A percentile compares a stretch with the other conserved stretches of the same genome.
Conservation (phyloP, 805 yeast species). For the Barnettozyma sucrosica region DNA sequence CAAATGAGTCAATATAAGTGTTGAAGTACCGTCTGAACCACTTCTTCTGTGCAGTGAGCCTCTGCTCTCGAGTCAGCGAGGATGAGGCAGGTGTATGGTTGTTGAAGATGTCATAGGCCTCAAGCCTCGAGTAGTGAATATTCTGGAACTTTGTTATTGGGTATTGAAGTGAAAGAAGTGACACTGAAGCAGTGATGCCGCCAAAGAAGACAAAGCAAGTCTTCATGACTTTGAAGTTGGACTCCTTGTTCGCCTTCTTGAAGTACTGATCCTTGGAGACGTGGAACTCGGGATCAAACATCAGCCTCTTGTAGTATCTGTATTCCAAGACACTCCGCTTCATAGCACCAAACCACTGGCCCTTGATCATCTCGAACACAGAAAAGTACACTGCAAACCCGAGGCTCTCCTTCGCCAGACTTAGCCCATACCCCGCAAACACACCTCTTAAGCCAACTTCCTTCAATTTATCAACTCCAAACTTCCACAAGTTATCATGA, state of each 20-base stretch:
- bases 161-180: slow-evolving; percentile 72
- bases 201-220: slow-evolving; percentile 71
- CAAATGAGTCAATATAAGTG: slow-evolving; percentile 71
- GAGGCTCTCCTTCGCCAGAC: slow-evolving; percentile 68
- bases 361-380: slow-evolving; percentile 73
- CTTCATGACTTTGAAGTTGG: slow-evolving; percentile 42
- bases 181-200: slow-evolving; percentile 81
- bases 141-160: slow-evolving; percentile 79
- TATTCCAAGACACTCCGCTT: slow-evolving; percentile 39
- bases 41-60: slow-evolving; percentile 6
- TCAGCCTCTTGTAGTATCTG: slow-evolving; percentile 34
- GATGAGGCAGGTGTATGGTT: slow-evolving; percentile 6
- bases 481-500: slow-evolving; percentile 70
- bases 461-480: slow-evolving; percentile 59
- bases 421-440: slow-evolving; percentile 82
- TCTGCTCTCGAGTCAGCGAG: slow-evolving; percentile 6
- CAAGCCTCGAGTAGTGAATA: slow-evolving; percentile 72
- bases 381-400: slow-evolving; percentile 84
- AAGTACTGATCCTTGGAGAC: slow-evolving; percentile 16
- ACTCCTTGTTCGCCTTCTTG: slow-evolving; percentile 24
- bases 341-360: slow-evolving; percentile 50
- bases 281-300: slow-evolving; percentile 24
- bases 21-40: slow-evolving; percentile 49
- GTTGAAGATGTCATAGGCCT: slow-evolving; percentile 65
- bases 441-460: slow-evolving; percentile 80